phyloP scores from a whole-genome alignment of 2,329 filamentous ascomycete species.

The Aspergillus sp. region DNA sequence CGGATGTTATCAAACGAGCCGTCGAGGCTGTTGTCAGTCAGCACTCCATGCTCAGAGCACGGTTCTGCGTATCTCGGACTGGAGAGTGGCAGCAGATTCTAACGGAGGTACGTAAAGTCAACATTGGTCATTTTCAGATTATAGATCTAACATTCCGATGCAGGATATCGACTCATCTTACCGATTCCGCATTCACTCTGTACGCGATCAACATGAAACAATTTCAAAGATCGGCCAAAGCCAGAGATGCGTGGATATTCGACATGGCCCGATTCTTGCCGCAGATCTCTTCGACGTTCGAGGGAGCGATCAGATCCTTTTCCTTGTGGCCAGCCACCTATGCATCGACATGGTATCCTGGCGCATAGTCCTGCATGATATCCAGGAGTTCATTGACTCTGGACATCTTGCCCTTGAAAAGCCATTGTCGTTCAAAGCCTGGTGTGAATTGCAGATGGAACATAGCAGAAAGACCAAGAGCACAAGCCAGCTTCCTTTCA shows the following conservation, averaged over 20 bases:
- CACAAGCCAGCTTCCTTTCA: constrained; percentile 15
- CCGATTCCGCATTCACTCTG: constrained; percentile 19
- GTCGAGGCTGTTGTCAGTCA: constrained; percentile 21
- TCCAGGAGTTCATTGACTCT: constrained; percentile 26
- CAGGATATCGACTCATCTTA: constrained; percentile 25
- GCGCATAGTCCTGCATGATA: constrained; percentile 28
- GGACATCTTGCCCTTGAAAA: constrained; percentile 24
- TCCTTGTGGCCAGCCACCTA: constrained; percentile 8
- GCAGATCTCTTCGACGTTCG: constrained; percentile 25
- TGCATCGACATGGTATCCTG: constrained; percentile 14
- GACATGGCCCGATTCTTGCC: constrained; percentile 22
- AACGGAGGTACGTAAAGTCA: constrained; percentile 12
- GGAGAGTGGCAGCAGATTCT: constrained; percentile 21
- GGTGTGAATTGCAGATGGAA: constrained; percentile 26
- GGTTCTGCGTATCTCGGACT: constrained; percentile 13
- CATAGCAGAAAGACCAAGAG: constrained; percentile 13
- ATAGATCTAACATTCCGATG: constrained; percentile 6
- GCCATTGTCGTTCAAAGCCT: constrained; percentile 30
- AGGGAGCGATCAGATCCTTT: constrained; percentile 12
- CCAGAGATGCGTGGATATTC: constrained; percentile 22
- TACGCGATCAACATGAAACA: constrained; percentile 15
- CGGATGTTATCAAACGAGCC: constrained; percentile 16
- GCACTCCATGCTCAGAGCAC: constrained; percentile 27
- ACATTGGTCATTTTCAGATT: background rate
- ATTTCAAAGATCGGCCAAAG: constrained; percentile 20